Conservation (phyloP, 768 basidiomycete genomes). For the Lactarius psammicola region DNA sequence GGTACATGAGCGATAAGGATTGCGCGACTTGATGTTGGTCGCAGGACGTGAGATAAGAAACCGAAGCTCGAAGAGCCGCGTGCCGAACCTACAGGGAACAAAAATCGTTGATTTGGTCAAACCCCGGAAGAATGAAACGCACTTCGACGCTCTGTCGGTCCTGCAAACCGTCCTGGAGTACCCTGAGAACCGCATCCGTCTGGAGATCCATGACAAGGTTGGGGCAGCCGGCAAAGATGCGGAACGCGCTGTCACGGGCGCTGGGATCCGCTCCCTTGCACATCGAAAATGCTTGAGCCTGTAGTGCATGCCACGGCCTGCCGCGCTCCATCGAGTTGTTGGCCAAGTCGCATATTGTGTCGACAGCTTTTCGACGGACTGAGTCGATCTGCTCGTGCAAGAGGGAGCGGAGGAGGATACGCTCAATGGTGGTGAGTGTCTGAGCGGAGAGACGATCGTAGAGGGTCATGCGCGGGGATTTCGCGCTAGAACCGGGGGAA, state of each 20-base stretch:
- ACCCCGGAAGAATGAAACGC: constrained; percentile 31
- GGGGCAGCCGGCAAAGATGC: constrained; percentile 70
- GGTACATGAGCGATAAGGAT: constrained; percentile 57
- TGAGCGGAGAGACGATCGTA: constrained; percentile 75
- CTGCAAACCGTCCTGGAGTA: constrained; percentile 66
- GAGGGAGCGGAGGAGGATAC: constrained; percentile 68
- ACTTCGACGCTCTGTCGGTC: constrained; percentile 66
- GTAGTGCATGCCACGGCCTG: constrained; percentile 78
- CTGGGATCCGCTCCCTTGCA: constrained; percentile 39
- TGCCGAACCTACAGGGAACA: constrained; percentile 56
- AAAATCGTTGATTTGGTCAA: background rate
- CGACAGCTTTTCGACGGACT: constrained; percentile 71
- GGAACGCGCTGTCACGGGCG: constrained; percentile 49
- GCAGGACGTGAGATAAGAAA: constrained; percentile 63
- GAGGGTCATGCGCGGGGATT: constrained; percentile 51
- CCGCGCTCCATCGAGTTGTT: constrained; percentile 73
- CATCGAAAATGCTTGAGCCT: constrained; percentile 70
- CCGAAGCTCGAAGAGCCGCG: constrained; percentile 67
- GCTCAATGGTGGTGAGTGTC: constrained; percentile 65
- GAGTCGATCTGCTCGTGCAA: constrained; percentile 53
- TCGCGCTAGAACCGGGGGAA: constrained; percentile 39
- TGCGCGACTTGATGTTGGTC: constrained; percentile 62
- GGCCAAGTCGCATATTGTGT: constrained; percentile 74
- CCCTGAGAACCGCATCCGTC: constrained; percentile 61
- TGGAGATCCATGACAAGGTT: constrained; percentile 77